These are phyloP conservation scores for Cornus controversa DNA, from an alignment of 148 eudicot genomes.

Conservation along the genomic window DNA sequence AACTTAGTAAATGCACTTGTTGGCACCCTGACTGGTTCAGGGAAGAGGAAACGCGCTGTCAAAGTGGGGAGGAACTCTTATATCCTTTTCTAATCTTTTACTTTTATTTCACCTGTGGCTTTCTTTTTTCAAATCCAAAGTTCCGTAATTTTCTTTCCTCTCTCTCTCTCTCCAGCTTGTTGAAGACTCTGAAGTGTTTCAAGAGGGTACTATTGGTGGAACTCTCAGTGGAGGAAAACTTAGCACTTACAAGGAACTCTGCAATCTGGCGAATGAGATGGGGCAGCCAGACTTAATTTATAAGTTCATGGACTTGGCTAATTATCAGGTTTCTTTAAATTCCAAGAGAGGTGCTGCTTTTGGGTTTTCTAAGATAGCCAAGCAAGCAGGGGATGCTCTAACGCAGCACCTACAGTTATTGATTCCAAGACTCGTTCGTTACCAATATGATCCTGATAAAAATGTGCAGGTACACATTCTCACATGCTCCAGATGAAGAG, in stretches of 20 bases:
- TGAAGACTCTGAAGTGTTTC: constrained; percentile 94
- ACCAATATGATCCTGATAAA: constrained; percentile 97
- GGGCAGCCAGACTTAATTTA: constrained; percentile 96
- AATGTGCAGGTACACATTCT: constrained; percentile 75
- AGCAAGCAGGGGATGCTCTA: constrained; percentile 94
- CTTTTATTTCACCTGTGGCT: background rate
- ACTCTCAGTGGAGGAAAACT: constrained; percentile 86
- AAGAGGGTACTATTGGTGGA: constrained; percentile 85
- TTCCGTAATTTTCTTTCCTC: constrained; percentile 4
- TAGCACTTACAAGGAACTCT: constrained; percentile 92
- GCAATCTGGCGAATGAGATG: constrained; percentile 95
- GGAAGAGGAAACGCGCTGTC: constrained; percentile 92
- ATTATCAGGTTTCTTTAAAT: constrained; percentile 90
- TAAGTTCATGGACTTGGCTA: constrained; percentile 96
- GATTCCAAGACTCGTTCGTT: constrained; percentile 92
- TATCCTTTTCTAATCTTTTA: background rate
- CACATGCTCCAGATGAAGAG: background rate
- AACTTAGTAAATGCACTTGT: constrained; percentile 89
- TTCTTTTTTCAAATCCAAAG: background rate
- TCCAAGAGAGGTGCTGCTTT: constrained; percentile 99
- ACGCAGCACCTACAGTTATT: constrained; percentile 68
- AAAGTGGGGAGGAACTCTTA: constrained; percentile 46
- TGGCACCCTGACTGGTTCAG: constrained; percentile 92
- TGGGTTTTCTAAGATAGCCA: constrained; percentile 97
- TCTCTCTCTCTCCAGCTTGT: constrained; percentile 47